phyloP scores from a whole-genome alignment of 805 yeast species.

The Ogataea populi-albae region DNA sequence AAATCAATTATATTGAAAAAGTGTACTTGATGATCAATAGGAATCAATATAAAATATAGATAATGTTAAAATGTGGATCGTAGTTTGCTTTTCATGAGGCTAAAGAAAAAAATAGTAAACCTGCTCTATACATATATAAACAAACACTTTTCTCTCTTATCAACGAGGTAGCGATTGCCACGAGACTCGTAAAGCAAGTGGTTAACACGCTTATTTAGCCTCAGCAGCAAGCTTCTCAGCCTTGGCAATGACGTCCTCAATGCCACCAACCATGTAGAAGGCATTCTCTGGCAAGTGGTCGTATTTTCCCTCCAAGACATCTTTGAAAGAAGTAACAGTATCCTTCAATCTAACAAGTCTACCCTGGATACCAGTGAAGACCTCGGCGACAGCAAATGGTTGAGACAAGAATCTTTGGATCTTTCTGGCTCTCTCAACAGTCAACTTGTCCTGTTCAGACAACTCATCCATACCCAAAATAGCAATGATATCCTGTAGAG shows the following conservation, averaged over 20 bases:
- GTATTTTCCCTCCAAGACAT: slow-evolving; percentile 96
- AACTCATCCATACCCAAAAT: slow-evolving; percentile 99
- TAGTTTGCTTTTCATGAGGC: slow-evolving; percentile 15
- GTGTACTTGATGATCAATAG: slow-evolving; percentile 3
- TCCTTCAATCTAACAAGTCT: slow-evolving; percentile 95
- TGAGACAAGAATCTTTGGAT: slow-evolving; percentile 99
- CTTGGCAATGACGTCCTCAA: slow-evolving; percentile 97
- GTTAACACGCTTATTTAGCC: slow-evolving; percentile 49
- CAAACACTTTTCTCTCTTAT: slow-evolving; percentile 4
- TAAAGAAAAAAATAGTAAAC: slow-evolving; percentile 9
- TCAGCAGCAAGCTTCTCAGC: slow-evolving; percentile 98
- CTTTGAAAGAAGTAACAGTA: slow-evolving; percentile 92
- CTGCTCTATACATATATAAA: slow-evolving; percentile 17
- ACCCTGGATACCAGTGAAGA: slow-evolving; percentile 99
- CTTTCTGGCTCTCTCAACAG: slow-evolving; percentile 99
- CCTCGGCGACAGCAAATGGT: slow-evolving; percentile 99
- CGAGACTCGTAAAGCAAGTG: slow-evolving; percentile 3
- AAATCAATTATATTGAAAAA: slow-evolving; percentile 10
- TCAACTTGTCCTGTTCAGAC: slow-evolving; percentile 96
- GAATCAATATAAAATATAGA: slow-evolving; percentile 11
- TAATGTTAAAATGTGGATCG: slow-evolving; percentile 8
- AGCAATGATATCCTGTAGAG: slow-evolving; percentile 99
- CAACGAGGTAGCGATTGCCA: background rate
- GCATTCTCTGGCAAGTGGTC: slow-evolving; percentile 99
- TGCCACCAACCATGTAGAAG: slow-evolving; percentile 99